Evolutionary conservation across 2,329 filamentous ascomycete species (phyloP).

Genomic region (Fusarium succisae): DNA sequence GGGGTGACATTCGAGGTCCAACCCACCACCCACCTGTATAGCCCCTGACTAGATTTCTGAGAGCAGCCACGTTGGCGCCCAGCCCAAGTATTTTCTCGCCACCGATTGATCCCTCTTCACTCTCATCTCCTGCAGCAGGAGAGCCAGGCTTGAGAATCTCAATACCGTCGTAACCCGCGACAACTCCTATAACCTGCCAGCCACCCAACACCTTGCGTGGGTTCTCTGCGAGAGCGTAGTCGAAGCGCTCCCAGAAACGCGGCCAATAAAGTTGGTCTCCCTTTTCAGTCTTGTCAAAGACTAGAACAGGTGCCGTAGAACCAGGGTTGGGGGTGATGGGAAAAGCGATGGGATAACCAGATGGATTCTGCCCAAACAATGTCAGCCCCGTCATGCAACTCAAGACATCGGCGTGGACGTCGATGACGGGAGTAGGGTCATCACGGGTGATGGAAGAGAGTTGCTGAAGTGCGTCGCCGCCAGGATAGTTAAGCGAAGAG

Average conservation of each 20-base stretch:
- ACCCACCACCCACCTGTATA: constrained; percentile 71
- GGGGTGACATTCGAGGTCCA: constrained; percentile 68
- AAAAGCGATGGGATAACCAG: constrained; percentile 49
- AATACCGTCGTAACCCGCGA: constrained; percentile 67
- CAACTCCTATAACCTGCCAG: constrained; percentile 66
- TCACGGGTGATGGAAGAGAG: constrained; percentile 53
- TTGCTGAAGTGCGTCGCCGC: constrained; percentile 77
- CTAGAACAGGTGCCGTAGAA: constrained; percentile 41
- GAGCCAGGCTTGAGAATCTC: constrained; percentile 64
- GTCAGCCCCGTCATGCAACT: constrained; percentile 78
- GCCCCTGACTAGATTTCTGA: constrained; percentile 54
- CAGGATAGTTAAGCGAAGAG: constrained; percentile 93
- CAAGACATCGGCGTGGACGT: constrained; percentile 71
- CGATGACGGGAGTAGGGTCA: constrained; percentile 43
- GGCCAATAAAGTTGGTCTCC: constrained; percentile 52
- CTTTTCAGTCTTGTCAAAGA: constrained; percentile 72
- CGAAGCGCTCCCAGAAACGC: constrained; percentile 70
- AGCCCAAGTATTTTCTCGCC: constrained; percentile 54
- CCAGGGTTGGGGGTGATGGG: constrained; percentile 19
- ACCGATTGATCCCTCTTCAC: constrained; percentile 13
- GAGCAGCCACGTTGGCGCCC: constrained; percentile 51
- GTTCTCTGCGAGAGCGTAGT: constrained; percentile 69
- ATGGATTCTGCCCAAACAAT: constrained; percentile 66
- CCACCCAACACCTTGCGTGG: constrained; percentile 55
- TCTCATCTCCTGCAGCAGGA: background rate